Base-by-base conservation (phyloP, 2,329 filamentous ascomycete genomes). In the Ophiocordyceps sinensis region DNA sequence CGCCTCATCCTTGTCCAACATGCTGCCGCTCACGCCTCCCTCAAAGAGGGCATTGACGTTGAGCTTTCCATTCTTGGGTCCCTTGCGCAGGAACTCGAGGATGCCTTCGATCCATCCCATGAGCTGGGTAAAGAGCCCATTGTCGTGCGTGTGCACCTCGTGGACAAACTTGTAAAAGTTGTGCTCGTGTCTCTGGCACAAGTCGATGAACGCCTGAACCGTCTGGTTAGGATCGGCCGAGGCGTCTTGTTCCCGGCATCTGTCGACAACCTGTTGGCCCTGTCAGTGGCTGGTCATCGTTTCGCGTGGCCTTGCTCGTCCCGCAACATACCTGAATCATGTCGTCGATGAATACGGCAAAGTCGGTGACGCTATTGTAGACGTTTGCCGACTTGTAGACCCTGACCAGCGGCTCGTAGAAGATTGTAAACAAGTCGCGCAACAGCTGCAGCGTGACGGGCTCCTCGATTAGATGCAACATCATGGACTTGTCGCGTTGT, bases 111-210 rank as follows among this genome's bases (percentile, higher is more conserved):
- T 80, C 91, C 91, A 96, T 23, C 79, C 79, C 91, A 98, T 98
- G 40, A 98, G 73, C 53, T 93, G 85, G 30, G 87, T 88, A 53
- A 98, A 98, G 1, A 98, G 75, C 1, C 91, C 91, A 47, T 98
- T 94, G 58, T 98, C 91, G 53, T 98, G 89, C 7, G 85, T 79
- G 56, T 98, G 91, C 1, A 98, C 89, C 63, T 98, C 91, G 59
- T 98, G 91, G 4, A 98, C 83, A 59, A 98, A 98, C 60, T 94
- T 96, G 73, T 96, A 98, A 58, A 98, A 89, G 63, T 94, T 94
- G 58, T 93, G 79, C 62, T 98, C 86, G 59, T 98, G 91, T 36
- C 91, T 78, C 49, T 85, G 82, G 60, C 91, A 98, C 19, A 98
- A 73, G 56, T 98, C 91, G 54, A 98, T 98, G 56, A 98, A 98